phyloP scores from a whole-genome alignment of 768 basidiomycete genomes.

The Porphyrellus cyaneotinctus region DNA sequence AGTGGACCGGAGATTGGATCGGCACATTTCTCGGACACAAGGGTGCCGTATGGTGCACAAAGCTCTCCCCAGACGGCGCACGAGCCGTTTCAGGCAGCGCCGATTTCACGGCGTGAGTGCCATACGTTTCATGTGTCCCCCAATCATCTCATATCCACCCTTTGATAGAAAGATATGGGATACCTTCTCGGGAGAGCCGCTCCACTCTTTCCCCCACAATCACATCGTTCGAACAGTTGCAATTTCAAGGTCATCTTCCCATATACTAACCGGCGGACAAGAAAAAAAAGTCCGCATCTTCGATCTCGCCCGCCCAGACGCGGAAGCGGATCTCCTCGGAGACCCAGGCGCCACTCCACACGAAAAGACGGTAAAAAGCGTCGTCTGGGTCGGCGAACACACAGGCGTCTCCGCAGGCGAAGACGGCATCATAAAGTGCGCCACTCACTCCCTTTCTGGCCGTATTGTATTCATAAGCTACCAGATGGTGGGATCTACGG shows the following conservation, averaged over 20 bases:
- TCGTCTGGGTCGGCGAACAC: constrained; percentile 89
- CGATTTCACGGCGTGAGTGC: constrained; percentile 87
- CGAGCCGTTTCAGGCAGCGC: constrained; percentile 91
- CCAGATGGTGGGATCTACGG: constrained; percentile 95
- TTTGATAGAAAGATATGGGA: constrained; percentile 88
- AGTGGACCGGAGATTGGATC: constrained; percentile 99
- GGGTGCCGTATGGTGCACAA: constrained; percentile 96
- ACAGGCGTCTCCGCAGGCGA: constrained; percentile 89
- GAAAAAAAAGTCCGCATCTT: constrained; percentile 98
- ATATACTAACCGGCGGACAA: constrained; percentile 87
- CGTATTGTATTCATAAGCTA: constrained; percentile 13
- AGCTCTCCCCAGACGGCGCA: constrained; percentile 81
- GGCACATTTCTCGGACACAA: constrained; percentile 88
- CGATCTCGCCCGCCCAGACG: constrained; percentile 81
- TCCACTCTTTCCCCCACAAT: constrained; percentile 97
- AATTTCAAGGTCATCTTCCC: constrained; percentile 63
- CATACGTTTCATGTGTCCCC: not conserved
- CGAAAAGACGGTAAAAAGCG: constrained; percentile 87
- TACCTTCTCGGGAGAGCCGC: constrained; percentile 77
- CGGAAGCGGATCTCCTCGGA: constrained; percentile 76
- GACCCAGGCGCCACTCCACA: constrained; percentile 63
- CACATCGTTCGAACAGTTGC: constrained; percentile 98
- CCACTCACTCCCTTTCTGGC: not conserved
- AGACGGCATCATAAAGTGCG: constrained; percentile 84
- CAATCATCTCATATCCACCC: constrained; percentile 1